These are phyloP conservation scores for Vitis rupestris DNA, from an alignment of 164 flowering plant genomes.

Conservation along the genomic window DNA sequence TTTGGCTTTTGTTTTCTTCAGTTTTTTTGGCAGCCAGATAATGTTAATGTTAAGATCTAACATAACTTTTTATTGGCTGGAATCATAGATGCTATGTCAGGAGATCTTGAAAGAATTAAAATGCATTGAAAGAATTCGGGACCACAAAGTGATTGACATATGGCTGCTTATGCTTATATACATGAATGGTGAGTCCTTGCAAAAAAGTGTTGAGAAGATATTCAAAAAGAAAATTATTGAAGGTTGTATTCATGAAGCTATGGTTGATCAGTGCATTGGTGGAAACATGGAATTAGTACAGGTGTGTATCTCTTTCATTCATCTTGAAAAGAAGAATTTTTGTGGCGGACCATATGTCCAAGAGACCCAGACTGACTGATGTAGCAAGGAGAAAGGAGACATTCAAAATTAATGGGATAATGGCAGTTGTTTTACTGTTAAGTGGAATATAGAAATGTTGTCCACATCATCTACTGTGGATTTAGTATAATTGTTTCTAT, in stretches of 20 bases:
- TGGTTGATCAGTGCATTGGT: constrained; percentile 71
- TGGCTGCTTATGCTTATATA: constrained; percentile 79
- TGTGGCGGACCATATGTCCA: too few species aligned
- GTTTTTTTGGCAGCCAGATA: not conserved
- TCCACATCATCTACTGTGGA: too few species aligned
- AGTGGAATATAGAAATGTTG: too few species aligned
- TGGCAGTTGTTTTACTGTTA: too few species aligned
- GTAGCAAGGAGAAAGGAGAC: too few species aligned
- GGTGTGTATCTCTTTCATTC: constrained; percentile 31
- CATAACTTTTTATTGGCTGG: not conserved
- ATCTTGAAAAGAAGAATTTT: not conserved
- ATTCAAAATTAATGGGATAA: too few species aligned
- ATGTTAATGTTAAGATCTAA: not conserved
- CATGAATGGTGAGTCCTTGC: constrained; percentile 57
- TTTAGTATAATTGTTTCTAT: too few species aligned
- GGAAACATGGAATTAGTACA: constrained; percentile 60
- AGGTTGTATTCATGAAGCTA: constrained; percentile 47
- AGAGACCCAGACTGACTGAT: too few species aligned
- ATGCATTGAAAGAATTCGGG: constrained; percentile 47
- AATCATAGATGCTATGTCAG: constrained; percentile 55
- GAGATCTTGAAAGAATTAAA: constrained; percentile 73
- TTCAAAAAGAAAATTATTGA: constrained; percentile 67
- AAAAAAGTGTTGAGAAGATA: constrained; percentile 54
- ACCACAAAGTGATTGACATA: constrained; percentile 78
- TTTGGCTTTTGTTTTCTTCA: not conserved